Percentiles rank a stretch among this genome's conserved stretches.
Conservation (phyloP, 192 early-diverging fungal genomes). For the Backusella psychrophila region DNA sequence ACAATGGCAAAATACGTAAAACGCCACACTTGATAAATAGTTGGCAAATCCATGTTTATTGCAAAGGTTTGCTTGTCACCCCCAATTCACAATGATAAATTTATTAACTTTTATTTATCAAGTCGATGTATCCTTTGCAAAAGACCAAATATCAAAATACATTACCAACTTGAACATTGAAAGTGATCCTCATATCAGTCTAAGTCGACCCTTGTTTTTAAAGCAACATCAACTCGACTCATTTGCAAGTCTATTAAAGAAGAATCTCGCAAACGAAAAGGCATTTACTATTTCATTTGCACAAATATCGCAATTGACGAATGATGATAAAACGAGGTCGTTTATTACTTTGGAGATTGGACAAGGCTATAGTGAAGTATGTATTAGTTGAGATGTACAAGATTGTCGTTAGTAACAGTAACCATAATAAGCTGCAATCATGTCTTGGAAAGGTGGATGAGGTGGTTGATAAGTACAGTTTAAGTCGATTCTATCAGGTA, state of each 20-base stretch:
- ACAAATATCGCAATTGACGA: not conserved
- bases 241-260: not conserved
- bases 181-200: not conserved
- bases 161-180: not conserved
- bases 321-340: constrained; percentile 9
- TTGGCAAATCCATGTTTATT: not conserved
- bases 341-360: constrained; percentile 9
- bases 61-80: not conserved
- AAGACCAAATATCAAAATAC: not conserved
- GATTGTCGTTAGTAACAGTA: not conserved
- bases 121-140: not conserved
- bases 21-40: not conserved
- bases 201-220: not conserved
- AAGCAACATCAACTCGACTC: not conserved
- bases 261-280: not conserved
- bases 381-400: not conserved
- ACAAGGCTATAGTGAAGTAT: not conserved
- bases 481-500: not conserved
- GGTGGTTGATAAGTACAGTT: not conserved
- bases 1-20: not conserved
- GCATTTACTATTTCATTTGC: not conserved
- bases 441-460: not conserved
- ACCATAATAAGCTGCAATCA: not conserved
- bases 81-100: not conserved
- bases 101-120: not conserved